Conservation (phyloP, 2,329 filamentous ascomycete genomes). For the Cordyceps javanica region DNA sequence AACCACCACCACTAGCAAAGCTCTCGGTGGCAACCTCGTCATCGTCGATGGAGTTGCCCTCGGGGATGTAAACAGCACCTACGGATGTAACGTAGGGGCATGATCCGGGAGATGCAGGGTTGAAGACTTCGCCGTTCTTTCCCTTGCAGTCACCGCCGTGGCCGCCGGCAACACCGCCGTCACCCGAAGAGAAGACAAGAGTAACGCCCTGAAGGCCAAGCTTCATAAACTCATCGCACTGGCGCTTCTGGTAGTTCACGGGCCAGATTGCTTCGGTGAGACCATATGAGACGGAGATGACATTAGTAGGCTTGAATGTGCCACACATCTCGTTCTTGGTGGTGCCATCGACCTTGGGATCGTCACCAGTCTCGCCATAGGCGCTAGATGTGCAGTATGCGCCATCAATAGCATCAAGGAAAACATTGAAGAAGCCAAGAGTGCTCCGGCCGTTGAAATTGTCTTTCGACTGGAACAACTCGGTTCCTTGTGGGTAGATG, state of each 20-base stretch:
- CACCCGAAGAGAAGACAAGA: constrained; percentile 35
- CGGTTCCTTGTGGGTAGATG: constrained; percentile 34
- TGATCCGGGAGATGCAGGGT: constrained; percentile 31
- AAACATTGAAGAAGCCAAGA: constrained; percentile 11
- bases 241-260: constrained; percentile 37
- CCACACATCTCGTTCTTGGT: constrained; percentile 17
- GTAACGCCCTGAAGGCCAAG: constrained; percentile 37
- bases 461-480: constrained; percentile 25
- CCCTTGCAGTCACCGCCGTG: constrained; percentile 15
- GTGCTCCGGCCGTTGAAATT: not conserved
- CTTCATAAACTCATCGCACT: constrained; percentile 40
- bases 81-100: constrained; percentile 43
- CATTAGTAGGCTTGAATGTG: constrained; percentile 17
- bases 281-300: constrained; percentile 40
- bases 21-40: constrained; percentile 37
- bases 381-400: constrained; percentile 39
- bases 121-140: constrained; percentile 17
- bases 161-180: constrained; percentile 29
- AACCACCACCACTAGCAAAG: constrained; percentile 25
- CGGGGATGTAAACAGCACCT: constrained; percentile 42
- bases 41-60: constrained; percentile 35
- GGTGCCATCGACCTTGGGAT: not conserved
- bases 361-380: constrained; percentile 18
- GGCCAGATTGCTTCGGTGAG: constrained; percentile 41
- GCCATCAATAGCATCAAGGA: constrained; percentile 45